Evolutionary conservation across 306 rosid species (phyloP), one percentile per base, ranked within the genome.

Genomic region (Styphnolobium japonicum): DNA sequence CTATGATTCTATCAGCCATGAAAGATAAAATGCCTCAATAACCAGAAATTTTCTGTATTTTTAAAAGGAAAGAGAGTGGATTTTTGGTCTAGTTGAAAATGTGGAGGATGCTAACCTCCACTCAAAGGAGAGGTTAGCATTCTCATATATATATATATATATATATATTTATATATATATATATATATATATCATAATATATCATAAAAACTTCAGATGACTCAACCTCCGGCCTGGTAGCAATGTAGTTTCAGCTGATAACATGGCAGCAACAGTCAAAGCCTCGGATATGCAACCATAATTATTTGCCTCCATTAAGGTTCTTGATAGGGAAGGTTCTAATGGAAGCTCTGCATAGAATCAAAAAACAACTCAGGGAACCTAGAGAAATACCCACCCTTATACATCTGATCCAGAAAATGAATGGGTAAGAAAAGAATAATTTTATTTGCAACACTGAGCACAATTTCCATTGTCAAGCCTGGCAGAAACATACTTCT

Each of bases 271-370:
- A 78, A 93, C 90, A 11, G 93, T 92, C 97, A 95, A 89, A 82
- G 98, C 99, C 83, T 91, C 96, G 3, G 94, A 85, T 76, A 91
- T 84, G 82, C 97, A 95, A 76, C 96, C 97, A 84, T 74, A 82
- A 77, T 85, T 81, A 72, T 91, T 95, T 71, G 98, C 97, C 88
- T 89, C 98, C 89, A 92, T 85, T 68, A 91, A 86, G 62, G 98
- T 91, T 87, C 94, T 92, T 61, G 99, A 92, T 71, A 95, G 90
- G 80, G 99, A 93, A 66, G 99, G 98, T 79, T 95, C 99, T 80
- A 95, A 84, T 10, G 99, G 99, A 88, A 95, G 96, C 87, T 92
- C 98, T 91, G 89, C 86, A 86, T 34, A 33, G 42, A 82, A 84
- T 61, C 29, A 69, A 52, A 60, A 67, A 83, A 31, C 29, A 52